Evolutionary conservation across 768 basidiomycete species (phyloP).

Genomic region (Tulasnella sp.): DNA sequence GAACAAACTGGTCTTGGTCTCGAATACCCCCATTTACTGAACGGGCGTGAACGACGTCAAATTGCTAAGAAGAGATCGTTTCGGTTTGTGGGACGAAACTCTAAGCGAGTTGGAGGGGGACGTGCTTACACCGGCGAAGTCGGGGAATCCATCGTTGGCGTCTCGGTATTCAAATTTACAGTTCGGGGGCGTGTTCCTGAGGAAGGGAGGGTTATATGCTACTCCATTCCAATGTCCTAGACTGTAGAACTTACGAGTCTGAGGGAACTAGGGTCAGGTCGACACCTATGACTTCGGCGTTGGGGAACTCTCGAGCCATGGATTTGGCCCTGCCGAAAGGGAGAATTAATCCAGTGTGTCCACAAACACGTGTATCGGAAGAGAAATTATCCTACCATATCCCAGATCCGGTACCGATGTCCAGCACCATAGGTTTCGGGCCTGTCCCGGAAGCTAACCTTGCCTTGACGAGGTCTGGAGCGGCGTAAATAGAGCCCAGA

Average conservation of each 20-base stretch:
- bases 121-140: background rate
- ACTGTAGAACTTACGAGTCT: background rate
- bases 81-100: background rate
- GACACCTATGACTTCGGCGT: constrained; percentile 7
- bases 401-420: background rate
- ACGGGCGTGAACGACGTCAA: constrained; percentile 12
- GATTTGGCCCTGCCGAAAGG: background rate
- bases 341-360: background rate
- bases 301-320: constrained; percentile 14
- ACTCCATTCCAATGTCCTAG: background rate
- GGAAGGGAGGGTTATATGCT: background rate
- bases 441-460: background rate
- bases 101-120: background rate
- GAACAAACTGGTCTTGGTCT: constrained; percentile 2
- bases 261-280: background rate
- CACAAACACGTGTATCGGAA: background rate
- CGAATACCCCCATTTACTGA: background rate
- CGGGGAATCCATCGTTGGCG: background rate
- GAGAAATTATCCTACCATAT: background rate
- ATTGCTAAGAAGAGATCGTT: background rate
- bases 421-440: background rate
- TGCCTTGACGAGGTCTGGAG: background rate
- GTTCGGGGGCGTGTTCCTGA: background rate
- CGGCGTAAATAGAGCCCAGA: background rate
- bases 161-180: background rate